Base-by-base conservation (phyloP, 257 asterid genomes). In the Gentiana macrophylla region DNA sequence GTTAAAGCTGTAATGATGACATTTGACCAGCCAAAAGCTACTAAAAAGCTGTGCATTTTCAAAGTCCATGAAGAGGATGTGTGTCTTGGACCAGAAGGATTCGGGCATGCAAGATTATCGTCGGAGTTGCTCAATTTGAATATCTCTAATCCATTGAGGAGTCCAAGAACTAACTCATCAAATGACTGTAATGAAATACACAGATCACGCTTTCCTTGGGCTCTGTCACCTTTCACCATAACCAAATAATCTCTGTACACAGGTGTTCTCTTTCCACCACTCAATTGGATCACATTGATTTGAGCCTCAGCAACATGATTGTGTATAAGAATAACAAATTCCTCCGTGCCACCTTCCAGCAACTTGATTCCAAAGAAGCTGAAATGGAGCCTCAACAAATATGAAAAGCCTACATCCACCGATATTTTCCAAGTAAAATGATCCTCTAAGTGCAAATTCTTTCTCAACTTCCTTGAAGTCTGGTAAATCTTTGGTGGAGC, bases 201-300 rank as follows among this genome's bases (percentile, higher is more conserved):
- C n/a, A 65, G 64, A 43, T 59, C 43, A 57, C n/a, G 24, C 11
- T 57, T 51, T 8, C 54, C 44, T 36, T 0, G 34, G 50, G 35
- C 59, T 11, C 12, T 48, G 4, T 65, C 60, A n/a, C 70, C 64
- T 60, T 51, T 65, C 50, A 65, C 38, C 43, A 57, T 50, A 37
- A 57, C 49, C 49, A 58, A 3, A n/a, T 51, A 65, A 49, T 65
- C 70, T 52, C 52, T n/a, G 49, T 43, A 36, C 5, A 43, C 46
- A 12, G 54, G 37, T 12, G 47, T 34, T 24, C 37, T 55, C 55
- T 1, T 9, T 6, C 57, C 49, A 2, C 50, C 56, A 55, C 54
- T 53, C 36, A 33, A 53, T 53, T 53, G 5, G 8, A 53, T 53
- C 49, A 35, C 35, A 13, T 53, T 9, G 4, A 46, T 59, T 46